These are phyloP conservation scores for Chlamydomonas sphaeroides DNA, from an alignment of 139 green algal genomes.

Conservation along the genomic window DNA sequence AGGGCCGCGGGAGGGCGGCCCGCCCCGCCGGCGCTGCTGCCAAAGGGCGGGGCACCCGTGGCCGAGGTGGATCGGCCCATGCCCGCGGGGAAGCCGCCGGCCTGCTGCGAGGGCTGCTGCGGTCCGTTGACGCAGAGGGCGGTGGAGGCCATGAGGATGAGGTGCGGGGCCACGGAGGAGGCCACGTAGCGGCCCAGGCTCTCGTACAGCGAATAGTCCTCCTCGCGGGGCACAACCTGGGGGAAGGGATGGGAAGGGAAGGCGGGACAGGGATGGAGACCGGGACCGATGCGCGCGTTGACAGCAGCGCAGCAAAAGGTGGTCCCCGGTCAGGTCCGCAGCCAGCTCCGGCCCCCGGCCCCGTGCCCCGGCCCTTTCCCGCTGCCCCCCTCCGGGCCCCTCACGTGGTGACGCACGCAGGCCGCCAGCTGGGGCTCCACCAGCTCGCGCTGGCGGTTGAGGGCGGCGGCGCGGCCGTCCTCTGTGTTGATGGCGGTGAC, in stretches of 20 bases:
- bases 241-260: not conserved
- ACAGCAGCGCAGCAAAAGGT: too few species aligned
- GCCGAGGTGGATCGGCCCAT: too few species aligned
- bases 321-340: too few species aligned
- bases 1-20: too few species aligned
- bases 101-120: too few species aligned
- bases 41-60: too few species aligned
- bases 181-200: slow-evolving; percentile 12
- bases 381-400: not conserved
- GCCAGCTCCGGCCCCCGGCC: too few species aligned
- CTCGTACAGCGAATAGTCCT: slow-evolving; percentile 28
- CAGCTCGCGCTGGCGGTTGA: slow-evolving; percentile 16
- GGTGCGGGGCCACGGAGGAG: not conserved
- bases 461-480: not conserved
- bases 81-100: too few species aligned
- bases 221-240: slow-evolving; percentile 23
- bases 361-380: not conserved
- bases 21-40: too few species aligned
- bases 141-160: slow-evolving; percentile 23
- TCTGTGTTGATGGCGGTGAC: slow-evolving; percentile 3
- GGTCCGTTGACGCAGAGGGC: slow-evolving; percentile 32
- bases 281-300: too few species aligned
- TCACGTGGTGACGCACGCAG: slow-evolving; percentile 4
- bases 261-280: too few species aligned
- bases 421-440: not conserved